phyloP scores from a whole-genome alignment of 2,329 filamentous ascomycete genomes.

The Exophiala dermatitidis region DNA sequence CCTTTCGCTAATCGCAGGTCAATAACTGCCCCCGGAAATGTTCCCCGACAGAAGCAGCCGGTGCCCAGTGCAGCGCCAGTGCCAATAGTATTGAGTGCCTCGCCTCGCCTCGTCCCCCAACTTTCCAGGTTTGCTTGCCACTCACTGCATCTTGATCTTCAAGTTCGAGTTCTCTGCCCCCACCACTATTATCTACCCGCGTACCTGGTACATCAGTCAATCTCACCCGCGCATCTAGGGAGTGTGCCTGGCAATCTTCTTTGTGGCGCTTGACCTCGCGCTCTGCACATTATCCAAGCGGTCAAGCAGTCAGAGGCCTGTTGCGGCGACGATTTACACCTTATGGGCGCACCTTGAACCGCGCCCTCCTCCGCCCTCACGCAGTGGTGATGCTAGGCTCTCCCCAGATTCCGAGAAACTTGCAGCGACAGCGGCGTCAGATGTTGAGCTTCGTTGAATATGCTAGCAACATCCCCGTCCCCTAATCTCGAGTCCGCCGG shows the following conservation, averaged over 20 bases:
- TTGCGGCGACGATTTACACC: background rate
- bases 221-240: too few species aligned
- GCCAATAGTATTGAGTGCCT: too few species aligned
- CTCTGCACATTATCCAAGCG: too few species aligned
- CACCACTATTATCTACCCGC: too few species aligned
- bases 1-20: too few species aligned
- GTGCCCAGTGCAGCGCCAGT: too few species aligned
- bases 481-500: slow-evolving; percentile 17
- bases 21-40: background rate
- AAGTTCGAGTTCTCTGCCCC: too few species aligned
- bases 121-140: background rate
- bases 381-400: background rate
- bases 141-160: background rate
- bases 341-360: background rate
- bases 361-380: background rate
- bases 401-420: background rate
- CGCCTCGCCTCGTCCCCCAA: background rate
- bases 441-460: slow-evolving; percentile 21
- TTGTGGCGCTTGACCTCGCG: too few species aligned
- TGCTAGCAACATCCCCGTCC: slow-evolving; percentile 27
- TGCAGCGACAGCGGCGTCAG: background rate
- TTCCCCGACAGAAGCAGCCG: background rate
- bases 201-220: too few species aligned
- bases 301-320: too few species aligned
- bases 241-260: too few species aligned